Evolutionary conservation across 2,329 filamentous ascomycete species (phyloP).

Genomic region (Aulographum hederae): DNA sequence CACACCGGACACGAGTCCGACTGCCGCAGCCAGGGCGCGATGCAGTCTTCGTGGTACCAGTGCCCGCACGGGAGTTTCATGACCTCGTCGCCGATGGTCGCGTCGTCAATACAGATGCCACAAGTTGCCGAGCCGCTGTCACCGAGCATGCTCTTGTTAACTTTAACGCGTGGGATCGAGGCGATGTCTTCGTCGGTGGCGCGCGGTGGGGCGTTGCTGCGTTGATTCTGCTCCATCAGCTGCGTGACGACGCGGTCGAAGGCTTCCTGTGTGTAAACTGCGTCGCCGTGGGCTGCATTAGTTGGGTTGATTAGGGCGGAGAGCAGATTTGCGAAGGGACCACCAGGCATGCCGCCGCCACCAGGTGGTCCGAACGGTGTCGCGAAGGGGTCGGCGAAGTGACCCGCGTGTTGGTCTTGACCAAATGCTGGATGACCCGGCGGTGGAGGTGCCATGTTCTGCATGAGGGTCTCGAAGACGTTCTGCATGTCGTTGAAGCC

Average conservation of each 20-base stretch:
- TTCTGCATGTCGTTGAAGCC: background rate
- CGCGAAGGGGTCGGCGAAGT: background rate
- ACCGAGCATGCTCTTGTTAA: constrained; percentile 53
- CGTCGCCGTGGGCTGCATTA: constrained; percentile 45
- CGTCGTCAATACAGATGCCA: constrained; percentile 85
- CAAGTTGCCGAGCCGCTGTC: constrained; percentile 58
- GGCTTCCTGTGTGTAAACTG: constrained; percentile 78
- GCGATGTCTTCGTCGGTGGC: constrained; percentile 60
- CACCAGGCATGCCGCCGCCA: constrained; percentile 1
- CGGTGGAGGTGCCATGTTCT: constrained; percentile 2
- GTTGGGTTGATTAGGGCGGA: constrained; percentile 17
- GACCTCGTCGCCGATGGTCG: constrained; percentile 54
- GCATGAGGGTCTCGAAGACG: constrained; percentile 2
- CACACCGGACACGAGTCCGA: constrained; percentile 88
- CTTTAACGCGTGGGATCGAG: constrained; percentile 49
- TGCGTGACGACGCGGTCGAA: constrained; percentile 75
- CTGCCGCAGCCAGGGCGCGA: constrained; percentile 67
- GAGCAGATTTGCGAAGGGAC: constrained; percentile 21
- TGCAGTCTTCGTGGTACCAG: constrained; percentile 80
- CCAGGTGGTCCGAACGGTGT: constrained; percentile 1
- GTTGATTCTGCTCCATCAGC: constrained; percentile 68
- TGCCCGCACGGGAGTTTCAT: constrained; percentile 72
- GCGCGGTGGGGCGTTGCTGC: constrained; percentile 63
- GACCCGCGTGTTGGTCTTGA: too few species aligned
- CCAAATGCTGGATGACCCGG: constrained; percentile 1